A percentile compares a stretch with the other conserved stretches of the same genome.
Evolutionary conservation across 2,329 filamentous ascomycete species (phyloP).

Genomic region (Exophiala lecanii-corni): DNA sequence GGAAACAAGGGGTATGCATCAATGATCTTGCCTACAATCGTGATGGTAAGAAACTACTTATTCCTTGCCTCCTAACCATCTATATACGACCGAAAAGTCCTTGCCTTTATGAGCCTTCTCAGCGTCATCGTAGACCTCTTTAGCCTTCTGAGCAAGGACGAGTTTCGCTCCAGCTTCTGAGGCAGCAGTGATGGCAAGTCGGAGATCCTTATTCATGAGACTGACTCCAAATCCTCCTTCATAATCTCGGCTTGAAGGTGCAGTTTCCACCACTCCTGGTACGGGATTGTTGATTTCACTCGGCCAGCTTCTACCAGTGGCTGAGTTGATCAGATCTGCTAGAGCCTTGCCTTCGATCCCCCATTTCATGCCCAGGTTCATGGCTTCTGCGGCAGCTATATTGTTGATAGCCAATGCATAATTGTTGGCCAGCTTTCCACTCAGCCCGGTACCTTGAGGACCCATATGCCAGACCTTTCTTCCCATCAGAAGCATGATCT

Average conservation of each 20-base stretch:
- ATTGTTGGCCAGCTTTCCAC: slow-evolving; percentile 94
- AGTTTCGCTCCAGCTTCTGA: slow-evolving; percentile 62
- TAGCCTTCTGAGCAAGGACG: slow-evolving; percentile 59
- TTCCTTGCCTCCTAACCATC: slow-evolving; percentile 27
- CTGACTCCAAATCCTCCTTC: slow-evolving; percentile 70
- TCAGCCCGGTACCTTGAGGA: slow-evolving; percentile 74
- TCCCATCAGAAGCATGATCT: slow-evolving; percentile 76
- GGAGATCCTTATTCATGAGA: slow-evolving; percentile 76
- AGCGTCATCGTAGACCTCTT: slow-evolving; percentile 63
- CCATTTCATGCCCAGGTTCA: slow-evolving; percentile 62
- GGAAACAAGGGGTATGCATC: too few relatives aligned
- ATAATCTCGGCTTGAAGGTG: slow-evolving; percentile 74
- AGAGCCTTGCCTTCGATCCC: slow-evolving; percentile 63
- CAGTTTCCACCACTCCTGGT: slow-evolving; percentile 69
- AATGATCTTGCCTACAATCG: too few relatives aligned
- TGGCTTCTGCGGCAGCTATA: slow-evolving; percentile 63
- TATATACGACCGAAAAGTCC: slow-evolving; percentile 77
- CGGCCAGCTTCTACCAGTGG: slow-evolving; percentile 93
- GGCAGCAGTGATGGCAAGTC: slow-evolving; percentile 68
- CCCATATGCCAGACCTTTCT: slow-evolving; percentile 82
- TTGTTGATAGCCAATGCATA: slow-evolving; percentile 94
- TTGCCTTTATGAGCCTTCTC: slow-evolving; percentile 61
- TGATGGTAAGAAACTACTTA: too few relatives aligned
- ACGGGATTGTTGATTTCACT: slow-evolving; percentile 95
- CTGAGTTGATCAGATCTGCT: slow-evolving; percentile 83